Evolutionary conservation across 805 yeast genomes (phyloP), one percentile per base, ranked within the genome.

Genomic region (Pichia eremophila): DNA sequence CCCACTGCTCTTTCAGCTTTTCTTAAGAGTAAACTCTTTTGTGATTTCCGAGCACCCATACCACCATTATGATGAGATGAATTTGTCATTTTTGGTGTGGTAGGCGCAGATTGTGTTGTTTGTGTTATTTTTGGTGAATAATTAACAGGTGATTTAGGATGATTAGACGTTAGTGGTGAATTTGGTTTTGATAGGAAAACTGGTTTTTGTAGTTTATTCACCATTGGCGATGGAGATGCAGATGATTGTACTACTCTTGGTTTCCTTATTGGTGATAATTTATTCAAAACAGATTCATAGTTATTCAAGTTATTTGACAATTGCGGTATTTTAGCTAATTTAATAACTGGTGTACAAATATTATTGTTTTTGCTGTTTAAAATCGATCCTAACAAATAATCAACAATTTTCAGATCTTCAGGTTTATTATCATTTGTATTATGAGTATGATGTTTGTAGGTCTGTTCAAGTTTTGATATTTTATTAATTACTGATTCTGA

Each of bases 1-100:
- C 51, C 51, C 11, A 50, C 47, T 6, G 53, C 57, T 36, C 56
- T 51, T 44, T 54, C 56, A 7, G 59, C 58, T 7, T 58, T 56
- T 19, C 57, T 35, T 12, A 54, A 19, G 2, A 59, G 51, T 41
- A 54, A 54, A 10, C 60, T 54, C 36, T 56, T 57, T 25, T 54
- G 53, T 12, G 48, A 37, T 43, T 54, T 57, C 39, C 37, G 32
- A 7, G 29, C 7, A n/a, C 43, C 45, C 9, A 40, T 46, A 27
- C 48, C 46, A 35, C 46, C 51, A 47, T 46, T 46, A 39, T 38
- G 29, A 36, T 12, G 39, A n/a, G 22, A 32, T 42, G 27, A 41
- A 22, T 22, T 22, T 44, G 49, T 34, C n/a, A 50, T 19, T 28
- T 44, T 27, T 27, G 27, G 4, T 18, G 37, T 15, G 8, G 39